Evolutionary conservation across 768 basidiomycete species (phyloP), one percentile per base, ranked within the genome.

Genomic region (Kwoniella mangroviensis): DNA sequence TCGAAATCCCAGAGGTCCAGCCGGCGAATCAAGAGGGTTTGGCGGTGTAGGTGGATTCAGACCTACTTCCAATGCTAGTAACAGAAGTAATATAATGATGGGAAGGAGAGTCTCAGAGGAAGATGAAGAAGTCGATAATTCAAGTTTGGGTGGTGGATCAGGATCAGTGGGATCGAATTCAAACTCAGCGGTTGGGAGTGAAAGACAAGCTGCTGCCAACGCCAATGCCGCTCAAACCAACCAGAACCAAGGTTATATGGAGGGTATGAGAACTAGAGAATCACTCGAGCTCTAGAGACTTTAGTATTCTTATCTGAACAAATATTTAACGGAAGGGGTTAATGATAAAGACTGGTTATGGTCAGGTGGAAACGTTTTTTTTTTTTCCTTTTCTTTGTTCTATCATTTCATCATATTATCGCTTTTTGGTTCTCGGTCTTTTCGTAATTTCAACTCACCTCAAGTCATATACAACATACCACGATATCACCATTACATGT

Each of bases 1-100:
- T 15, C 55, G 81, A 4, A 78, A 82, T 45, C 81, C 81, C 19
- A 59, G 80, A 22, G 81, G 81, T 13, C 81, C 81, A 7, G 74
- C 75, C 0, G 75, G 78, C 41, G 81, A 79, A 40, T 71, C 75
- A 6, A 68, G 78, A 21, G 81, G 81, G 4, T 82, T 82, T 57
- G 72, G 71, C 24, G 45, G 45, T 49, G 45, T 49, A 60, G 65
- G 65, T 1, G 55, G 53, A 1, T 42, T 66, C 22, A 55, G 65
- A 72, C 72, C 24, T 34, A 58, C 11, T 49, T 68, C 28, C 19
- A 70, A 45, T 4, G 19, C 64, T 6, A 68, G 58, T 3, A 59
- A 57, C 3, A 67, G 63, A 57, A 42, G 61, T 24, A 28, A 34
- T 9, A 26, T 54, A 42, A 70, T 52, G 54, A 66, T 60, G 24